phyloP scores from a whole-genome alignment of 768 basidiomycete species.

The Lentinula lateritia region DNA sequence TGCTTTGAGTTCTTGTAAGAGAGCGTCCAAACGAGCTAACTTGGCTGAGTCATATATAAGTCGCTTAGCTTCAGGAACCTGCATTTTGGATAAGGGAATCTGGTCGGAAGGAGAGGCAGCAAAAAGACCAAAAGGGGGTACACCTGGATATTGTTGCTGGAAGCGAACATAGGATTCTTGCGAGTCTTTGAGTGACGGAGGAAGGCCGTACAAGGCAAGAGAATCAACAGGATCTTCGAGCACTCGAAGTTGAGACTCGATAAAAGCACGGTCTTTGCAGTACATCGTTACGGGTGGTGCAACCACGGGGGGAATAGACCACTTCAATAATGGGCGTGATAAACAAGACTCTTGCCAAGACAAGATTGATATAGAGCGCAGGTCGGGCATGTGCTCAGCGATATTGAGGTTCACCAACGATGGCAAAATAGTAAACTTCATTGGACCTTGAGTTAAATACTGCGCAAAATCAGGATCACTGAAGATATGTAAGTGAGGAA shows the following conservation, averaged over 20 bases:
- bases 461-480: conserved; percentile 56
- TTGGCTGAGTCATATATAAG: conserved; percentile 97
- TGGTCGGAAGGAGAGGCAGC: conserved; percentile 63
- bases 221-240: conserved; percentile 70
- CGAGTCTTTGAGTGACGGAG: conserved; percentile 59
- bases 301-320: conserved; percentile 80
- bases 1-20: conserved; percentile 90
- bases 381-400: conserved; percentile 42
- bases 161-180: conserved; percentile 43
- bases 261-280: conserved; percentile 73
- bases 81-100: conserved; percentile 78
- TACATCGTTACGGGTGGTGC: conserved; percentile 78
- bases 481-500: conserved; percentile 3
- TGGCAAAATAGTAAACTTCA: conserved; percentile 27
- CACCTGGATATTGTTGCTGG: conserved; percentile 45
- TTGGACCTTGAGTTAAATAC: conserved; percentile 23
- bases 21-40: conserved; percentile 79
- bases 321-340: conserved; percentile 73
- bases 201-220: conserved; percentile 79
- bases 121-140: conserved; percentile 66
- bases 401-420: conserved; percentile 25
- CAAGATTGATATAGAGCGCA: conserved; percentile 54
- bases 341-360: conserved; percentile 76
- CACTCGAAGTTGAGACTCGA: conserved; percentile 59
- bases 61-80: conserved; percentile 90